Conservation (phyloP, 2,329 filamentous ascomycete species). For the Colletotrichum navitas region DNA sequence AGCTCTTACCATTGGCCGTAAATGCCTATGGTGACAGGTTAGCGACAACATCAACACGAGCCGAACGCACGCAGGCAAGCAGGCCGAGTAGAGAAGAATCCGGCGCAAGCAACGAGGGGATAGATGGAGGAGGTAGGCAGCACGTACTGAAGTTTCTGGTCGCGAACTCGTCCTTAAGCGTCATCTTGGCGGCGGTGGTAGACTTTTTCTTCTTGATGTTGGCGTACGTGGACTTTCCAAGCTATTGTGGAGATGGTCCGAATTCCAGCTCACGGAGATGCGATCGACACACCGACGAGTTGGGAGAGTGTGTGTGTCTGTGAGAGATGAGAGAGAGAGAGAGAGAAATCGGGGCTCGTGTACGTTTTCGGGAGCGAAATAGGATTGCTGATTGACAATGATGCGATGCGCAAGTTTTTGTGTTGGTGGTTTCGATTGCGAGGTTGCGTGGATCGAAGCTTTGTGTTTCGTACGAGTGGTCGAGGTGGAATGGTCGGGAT, state of each 20-base stretch:
- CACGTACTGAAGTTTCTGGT: constrained; percentile 80
- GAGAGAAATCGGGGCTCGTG: not conserved
- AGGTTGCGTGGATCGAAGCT: constrained; percentile 13
- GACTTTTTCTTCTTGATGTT: constrained; percentile 18
- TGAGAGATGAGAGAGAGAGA: not conserved
- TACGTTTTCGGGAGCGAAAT: not conserved
- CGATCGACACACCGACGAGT: constrained; percentile 23
- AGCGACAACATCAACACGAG: constrained; percentile 45
- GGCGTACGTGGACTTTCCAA: constrained; percentile 41
- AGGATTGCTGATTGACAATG: not conserved
- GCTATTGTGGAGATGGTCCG: constrained; percentile 42
- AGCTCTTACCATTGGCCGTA: constrained; percentile 79
- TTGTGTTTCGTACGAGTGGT: constrained; percentile 10
- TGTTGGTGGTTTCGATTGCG: not conserved
- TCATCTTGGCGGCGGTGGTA: constrained; percentile 65
- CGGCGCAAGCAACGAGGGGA: constrained; percentile 35
- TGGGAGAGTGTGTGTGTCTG: not conserved
- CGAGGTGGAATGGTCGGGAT: constrained; percentile 20
- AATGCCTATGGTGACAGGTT: constrained; percentile 67
- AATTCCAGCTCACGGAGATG: constrained; percentile 37
- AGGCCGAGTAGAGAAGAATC: not conserved
- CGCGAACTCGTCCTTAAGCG: constrained; percentile 78
- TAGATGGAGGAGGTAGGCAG: constrained; percentile 43
- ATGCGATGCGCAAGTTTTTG: constrained; percentile 8
- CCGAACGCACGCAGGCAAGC: not conserved